Base-by-base conservation (phyloP, 2,329 filamentous ascomycete species). In the Fusarium tupiense region DNA sequence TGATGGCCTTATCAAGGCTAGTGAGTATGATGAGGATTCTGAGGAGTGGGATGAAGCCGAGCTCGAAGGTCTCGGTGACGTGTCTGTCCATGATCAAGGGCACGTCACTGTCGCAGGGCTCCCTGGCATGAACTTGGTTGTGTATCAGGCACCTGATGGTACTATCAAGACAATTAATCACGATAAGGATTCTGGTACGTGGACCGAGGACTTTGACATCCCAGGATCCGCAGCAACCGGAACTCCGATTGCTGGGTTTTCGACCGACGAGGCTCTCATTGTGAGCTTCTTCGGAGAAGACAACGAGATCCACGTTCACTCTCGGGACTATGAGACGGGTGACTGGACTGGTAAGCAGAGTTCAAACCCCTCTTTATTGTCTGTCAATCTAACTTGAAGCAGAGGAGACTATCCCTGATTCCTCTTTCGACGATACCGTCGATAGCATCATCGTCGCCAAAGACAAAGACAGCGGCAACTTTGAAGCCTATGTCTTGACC, bases 331-430 rank as follows among this genome's bases (percentile, higher is more conserved):
- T 54, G 59, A 35, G 20, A 11, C 2, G 10, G 37, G 47, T 0
- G 8, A 61, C 10, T 61, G 59, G 59, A 35, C 29, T 20, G 47
- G 47, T 43, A 35, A 56, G 47, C 3, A 17, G 17, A 9, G 7
- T 5, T 41, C 1, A 6, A 41, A 3, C 2, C 8, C 6, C 8
- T 2, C 26, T 1, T 16, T 0, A 22, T 3, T 9, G 0, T 3
- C 10, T 12, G 3, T 2, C n/a, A 29, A 7, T 35, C 47, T 61
- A 29, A 61, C 19, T 6, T n/a, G 3, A 6, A 12, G 13, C 22
- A 61, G 59, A 61, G 11, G 8, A 61, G 0, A 40, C 26, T 3
- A 8, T 61, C n/a, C 19, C 29, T 3, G n/a, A 56, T 1, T 61
- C 59, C 10, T 35, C n/a, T 3, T 61, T 61, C 7, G 47, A 61